Conservation (phyloP, 2,329 filamentous ascomycete genomes). For the Cordyceps cateniannulata region DNA sequence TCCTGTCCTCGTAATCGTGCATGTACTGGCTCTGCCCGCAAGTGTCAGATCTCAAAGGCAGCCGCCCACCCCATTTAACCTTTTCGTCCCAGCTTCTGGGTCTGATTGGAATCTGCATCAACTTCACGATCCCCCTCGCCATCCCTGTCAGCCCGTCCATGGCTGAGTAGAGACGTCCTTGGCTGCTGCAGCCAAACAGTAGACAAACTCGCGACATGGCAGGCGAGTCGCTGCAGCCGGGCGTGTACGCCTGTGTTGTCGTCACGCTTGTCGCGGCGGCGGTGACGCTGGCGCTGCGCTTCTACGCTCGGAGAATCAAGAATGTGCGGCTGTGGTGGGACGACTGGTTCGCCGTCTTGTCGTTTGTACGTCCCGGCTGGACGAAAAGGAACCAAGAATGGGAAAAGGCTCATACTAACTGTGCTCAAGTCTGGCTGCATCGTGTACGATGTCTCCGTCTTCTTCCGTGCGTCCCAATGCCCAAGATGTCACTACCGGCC, state of each 20-base stretch:
- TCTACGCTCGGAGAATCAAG: conserved; percentile 13
- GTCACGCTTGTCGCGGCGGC: neutral
- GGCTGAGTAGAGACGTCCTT: neutral
- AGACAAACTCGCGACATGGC: neutral
- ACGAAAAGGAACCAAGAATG: no score
- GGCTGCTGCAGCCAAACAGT: neutral
- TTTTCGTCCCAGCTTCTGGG: no score
- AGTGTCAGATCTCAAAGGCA: no score
- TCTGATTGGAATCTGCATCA: neutral
- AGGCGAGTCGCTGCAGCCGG: neutral
- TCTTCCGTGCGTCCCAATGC: conserved; percentile 2
- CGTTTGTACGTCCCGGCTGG: conserved; percentile 11
- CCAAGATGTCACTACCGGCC: no score
- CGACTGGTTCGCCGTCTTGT: conserved; percentile 13
- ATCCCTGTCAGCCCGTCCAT: neutral
- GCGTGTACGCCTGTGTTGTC: conserved; percentile 12
- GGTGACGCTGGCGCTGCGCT: conserved; percentile 10
- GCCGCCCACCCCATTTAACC: neutral
- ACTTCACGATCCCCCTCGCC: neutral
- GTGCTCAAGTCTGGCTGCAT: neutral
- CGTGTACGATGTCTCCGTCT: conserved; percentile 9
- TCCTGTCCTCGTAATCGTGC: neutral
- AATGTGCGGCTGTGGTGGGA: conserved; percentile 13
- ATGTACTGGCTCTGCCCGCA: neutral
- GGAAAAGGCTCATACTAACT: neutral